Base-by-base conservation (phyloP, 805 yeast genomes). In the Nadsonia fulvescens region DNA sequence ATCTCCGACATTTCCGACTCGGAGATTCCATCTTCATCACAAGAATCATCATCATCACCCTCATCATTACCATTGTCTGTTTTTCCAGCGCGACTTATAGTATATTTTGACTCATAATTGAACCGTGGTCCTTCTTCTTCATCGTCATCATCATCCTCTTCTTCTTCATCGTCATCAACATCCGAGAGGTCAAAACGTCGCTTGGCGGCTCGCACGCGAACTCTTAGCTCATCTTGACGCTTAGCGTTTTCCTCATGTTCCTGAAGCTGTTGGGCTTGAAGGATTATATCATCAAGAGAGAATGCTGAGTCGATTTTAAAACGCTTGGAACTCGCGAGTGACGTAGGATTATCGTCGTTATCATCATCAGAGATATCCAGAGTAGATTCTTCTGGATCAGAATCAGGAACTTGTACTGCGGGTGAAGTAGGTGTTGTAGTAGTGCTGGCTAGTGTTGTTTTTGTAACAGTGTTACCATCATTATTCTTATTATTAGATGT, bases 111-210 rank as follows among this genome's bases (percentile, higher is more conserved):
- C 18, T 32, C 38, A 18, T 35, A 35, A 12, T 27, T 23, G 19
- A 35, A 35, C 12, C 17, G 22, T 6, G 38, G 38, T 6, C 15
- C 21, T n/a, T 32, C 35, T 12, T 28, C 35, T 5, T 31, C 30
- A 5, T 17, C 14, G n/a, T 9, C 26, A 14, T 29, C 24, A 4
- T 18, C 21, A 18, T 17, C 18, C n/a, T 31, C 34, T n/a, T 17
- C 31, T 12, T 24, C 29, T 8, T 25, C 15, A 14, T 16, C 31
- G n/a, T 8, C 21, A 11, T 25, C 31, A 8, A n/a, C 13, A 5
- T 16, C 30, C 8, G 17, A 13, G 5, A 14, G 6, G 17, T 12
- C 13, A 11, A 17, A 25, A 14, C 7, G 29, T 13, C 22, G 9
- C 12, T 10, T 28, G 22, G 3, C n/a, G n/a, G n/a, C n/a, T n/a